Conservation (phyloP, 768 basidiomycete species). For the Infundibulicybe gibba region DNA sequence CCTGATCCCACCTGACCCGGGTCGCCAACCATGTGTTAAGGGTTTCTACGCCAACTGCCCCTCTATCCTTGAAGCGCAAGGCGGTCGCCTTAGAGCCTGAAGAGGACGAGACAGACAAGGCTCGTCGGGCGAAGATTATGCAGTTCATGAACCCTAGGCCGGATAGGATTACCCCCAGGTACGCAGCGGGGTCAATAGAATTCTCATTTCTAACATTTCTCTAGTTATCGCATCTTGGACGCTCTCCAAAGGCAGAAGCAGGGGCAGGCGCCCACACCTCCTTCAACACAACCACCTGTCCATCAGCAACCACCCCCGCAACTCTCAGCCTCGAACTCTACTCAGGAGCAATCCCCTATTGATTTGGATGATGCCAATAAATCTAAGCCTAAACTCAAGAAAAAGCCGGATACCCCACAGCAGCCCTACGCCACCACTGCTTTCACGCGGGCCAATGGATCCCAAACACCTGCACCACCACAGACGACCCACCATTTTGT, state of each 20-base stretch:
- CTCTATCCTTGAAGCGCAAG: slow-evolving; percentile 74
- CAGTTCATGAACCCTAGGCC: slow-evolving; percentile 72
- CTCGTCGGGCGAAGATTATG: slow-evolving; percentile 69
- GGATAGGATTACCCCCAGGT: slow-evolving; percentile 50
- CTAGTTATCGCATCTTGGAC: slow-evolving; percentile 56
- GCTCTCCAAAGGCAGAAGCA: slow-evolving; percentile 30
- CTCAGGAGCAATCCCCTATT: slow-evolving; percentile 26
- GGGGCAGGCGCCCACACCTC: slow-evolving; percentile 16
- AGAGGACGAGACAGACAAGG: slow-evolving; percentile 74
- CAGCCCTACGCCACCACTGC: slow-evolving; percentile 19
- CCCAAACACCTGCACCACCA: slow-evolving; percentile 30
- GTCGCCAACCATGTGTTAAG: slow-evolving; percentile 73
- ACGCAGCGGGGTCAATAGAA: slow-evolving; percentile 10
- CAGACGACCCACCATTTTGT: slow-evolving; percentile 29
- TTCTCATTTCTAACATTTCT: background rate
- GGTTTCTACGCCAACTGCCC: slow-evolving; percentile 70
- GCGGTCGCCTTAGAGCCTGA: slow-evolving; percentile 66
- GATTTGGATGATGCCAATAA: slow-evolving; percentile 25
- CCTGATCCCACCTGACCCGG: slow-evolving; percentile 78
- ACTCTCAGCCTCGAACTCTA: slow-evolving; percentile 15
- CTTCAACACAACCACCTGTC: slow-evolving; percentile 8
- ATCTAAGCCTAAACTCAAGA: slow-evolving; percentile 17
- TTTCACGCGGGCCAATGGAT: slow-evolving; percentile 23
- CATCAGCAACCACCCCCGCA: slow-evolving; percentile 7
- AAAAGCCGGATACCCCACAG: slow-evolving; percentile 20